These are phyloP conservation scores for Pseudogymnoascus destructans DNA, from an alignment of 2,329 filamentous ascomycete genomes.

Conservation along the genomic window DNA sequence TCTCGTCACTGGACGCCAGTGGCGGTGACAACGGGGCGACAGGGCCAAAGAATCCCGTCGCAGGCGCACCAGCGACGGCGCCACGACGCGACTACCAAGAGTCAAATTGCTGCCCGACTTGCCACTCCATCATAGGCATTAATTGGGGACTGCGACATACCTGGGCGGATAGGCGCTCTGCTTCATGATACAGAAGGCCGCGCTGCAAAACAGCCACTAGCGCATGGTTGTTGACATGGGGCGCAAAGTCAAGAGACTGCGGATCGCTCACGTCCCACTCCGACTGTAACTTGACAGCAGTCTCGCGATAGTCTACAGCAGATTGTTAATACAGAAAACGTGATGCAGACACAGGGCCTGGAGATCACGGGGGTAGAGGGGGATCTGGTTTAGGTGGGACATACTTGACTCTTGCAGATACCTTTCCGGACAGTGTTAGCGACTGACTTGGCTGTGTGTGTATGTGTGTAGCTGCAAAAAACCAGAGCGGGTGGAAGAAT, in stretches of 20 bases:
- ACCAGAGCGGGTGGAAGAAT: background rate
- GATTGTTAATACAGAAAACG: background rate
- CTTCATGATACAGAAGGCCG: slow-evolving; percentile 46
- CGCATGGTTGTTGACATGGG: slow-evolving; percentile 50
- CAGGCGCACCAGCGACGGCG: slow-evolving; percentile 14
- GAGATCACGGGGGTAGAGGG: slow-evolving; percentile 9
- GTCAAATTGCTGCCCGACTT: background rate
- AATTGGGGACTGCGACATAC: slow-evolving; percentile 18
- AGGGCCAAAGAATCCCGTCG: slow-evolving; percentile 25
- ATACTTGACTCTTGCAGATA: slow-evolving; percentile 27
- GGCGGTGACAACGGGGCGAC: slow-evolving; percentile 20
- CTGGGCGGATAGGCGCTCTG: slow-evolving; percentile 37
- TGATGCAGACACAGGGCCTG: slow-evolving; percentile 9
- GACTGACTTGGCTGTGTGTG: slow-evolving; percentile 13
- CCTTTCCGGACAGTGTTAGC: slow-evolving; percentile 23
- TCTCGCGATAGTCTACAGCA: slow-evolving; percentile 50
- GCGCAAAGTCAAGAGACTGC: slow-evolving; percentile 51
- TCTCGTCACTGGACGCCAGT: slow-evolving; percentile 19
- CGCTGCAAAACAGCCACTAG: slow-evolving; percentile 50
- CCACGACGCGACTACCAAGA: slow-evolving; percentile 13
- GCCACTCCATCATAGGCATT: background rate
- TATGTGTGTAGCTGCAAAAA: slow-evolving; percentile 17
- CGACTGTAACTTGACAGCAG: slow-evolving; percentile 53
- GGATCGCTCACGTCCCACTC: slow-evolving; percentile 53
- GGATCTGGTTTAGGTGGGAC: slow-evolving; percentile 14